phyloP scores from a whole-genome alignment of 768 basidiomycete genomes.

The Mrakia gelida region DNA sequence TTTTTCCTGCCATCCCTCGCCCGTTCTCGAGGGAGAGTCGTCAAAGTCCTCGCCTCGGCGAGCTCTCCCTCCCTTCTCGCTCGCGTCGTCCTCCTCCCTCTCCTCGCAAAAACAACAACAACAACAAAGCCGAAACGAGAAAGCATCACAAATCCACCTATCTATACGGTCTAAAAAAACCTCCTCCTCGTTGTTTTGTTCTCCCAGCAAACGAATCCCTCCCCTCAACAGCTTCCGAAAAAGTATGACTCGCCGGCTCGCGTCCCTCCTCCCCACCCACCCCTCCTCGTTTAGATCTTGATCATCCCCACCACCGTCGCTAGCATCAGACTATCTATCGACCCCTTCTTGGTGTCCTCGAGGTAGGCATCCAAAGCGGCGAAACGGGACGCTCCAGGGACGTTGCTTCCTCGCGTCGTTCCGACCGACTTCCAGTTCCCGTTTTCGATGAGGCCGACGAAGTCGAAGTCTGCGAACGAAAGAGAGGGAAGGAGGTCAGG shows the following conservation, averaged over 20 bases:
- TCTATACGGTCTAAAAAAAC: too few species aligned
- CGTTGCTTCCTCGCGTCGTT: slow-evolving; percentile 7
- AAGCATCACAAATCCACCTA: too few species aligned
- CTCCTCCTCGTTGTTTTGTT: too few species aligned
- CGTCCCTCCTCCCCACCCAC: not conserved
- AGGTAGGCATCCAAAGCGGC: not conserved
- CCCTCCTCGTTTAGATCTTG: not conserved
- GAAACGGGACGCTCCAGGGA: slow-evolving; percentile 5
- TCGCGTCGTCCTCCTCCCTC: not conserved
- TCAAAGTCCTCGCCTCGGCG: too few species aligned
- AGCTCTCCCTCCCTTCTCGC: not conserved
- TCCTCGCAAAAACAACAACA: not conserved
- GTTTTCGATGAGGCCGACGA: slow-evolving; percentile 24
- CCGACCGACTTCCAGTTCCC: slow-evolving; percentile 23
- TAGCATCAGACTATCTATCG: slow-evolving; percentile 9
- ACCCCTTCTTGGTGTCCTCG: not conserved
- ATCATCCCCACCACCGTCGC: slow-evolving; percentile 16
- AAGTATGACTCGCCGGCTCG: not conserved
- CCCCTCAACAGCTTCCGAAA: too few species aligned
- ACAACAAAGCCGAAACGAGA: too few species aligned
- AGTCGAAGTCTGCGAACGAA: slow-evolving; percentile 22
- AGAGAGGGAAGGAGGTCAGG: not conserved
- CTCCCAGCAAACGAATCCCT: too few species aligned
- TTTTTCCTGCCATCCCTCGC: not conserved
- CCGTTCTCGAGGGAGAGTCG: not conserved